A percentile compares a stretch with the other conserved stretches of the same genome.
These are phyloP conservation scores for Globisporangium radiosum DNA, from an alignment of 352 stramenopile species.

Conservation along the genomic window DNA sequence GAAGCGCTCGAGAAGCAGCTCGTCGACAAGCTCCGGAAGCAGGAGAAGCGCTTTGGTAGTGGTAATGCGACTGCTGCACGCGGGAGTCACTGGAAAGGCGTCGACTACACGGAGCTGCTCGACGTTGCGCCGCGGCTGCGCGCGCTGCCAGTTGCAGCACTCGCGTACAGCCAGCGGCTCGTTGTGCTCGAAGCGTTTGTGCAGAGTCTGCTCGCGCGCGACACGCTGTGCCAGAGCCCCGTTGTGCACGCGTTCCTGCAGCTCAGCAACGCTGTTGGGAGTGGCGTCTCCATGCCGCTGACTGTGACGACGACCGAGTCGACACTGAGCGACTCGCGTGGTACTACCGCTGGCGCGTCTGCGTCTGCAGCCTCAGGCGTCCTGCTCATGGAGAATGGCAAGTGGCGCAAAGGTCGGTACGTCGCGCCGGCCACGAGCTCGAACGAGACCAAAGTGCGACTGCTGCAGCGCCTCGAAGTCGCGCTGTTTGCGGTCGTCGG, in stretches of 20 bases:
- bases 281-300: background rate
- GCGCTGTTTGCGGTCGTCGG: slow-evolving; percentile 67
- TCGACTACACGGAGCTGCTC: slow-evolving; percentile 64
- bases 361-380: slow-evolving; percentile 2
- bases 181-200: slow-evolving; percentile 63
- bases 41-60: slow-evolving; percentile 57
- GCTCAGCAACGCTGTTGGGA: slow-evolving; percentile 20
- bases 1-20: slow-evolving; percentile 63
- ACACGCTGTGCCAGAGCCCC: slow-evolving; percentile 72
- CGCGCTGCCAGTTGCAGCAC: slow-evolving; percentile 22
- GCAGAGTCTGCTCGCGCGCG: slow-evolving; percentile 57
- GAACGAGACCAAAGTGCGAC: slow-evolving; percentile 76
- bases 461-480: slow-evolving; percentile 76
- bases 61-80: slow-evolving; percentile 14
- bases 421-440: slow-evolving; percentile 56
- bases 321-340: background rate
- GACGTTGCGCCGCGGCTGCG: slow-evolving; percentile 41
- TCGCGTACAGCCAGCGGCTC: slow-evolving; percentile 61
- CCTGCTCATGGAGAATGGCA: slow-evolving; percentile 65
- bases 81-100: slow-evolving; percentile 50
- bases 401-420: slow-evolving; percentile 51
- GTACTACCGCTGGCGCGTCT: too few species aligned
- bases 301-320: background rate
- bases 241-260: slow-evolving; percentile 69
- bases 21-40: slow-evolving; percentile 54